phyloP scores from a whole-genome alignment of 768 basidiomycete species.

The Tylopilus vinaceipallidus region DNA sequence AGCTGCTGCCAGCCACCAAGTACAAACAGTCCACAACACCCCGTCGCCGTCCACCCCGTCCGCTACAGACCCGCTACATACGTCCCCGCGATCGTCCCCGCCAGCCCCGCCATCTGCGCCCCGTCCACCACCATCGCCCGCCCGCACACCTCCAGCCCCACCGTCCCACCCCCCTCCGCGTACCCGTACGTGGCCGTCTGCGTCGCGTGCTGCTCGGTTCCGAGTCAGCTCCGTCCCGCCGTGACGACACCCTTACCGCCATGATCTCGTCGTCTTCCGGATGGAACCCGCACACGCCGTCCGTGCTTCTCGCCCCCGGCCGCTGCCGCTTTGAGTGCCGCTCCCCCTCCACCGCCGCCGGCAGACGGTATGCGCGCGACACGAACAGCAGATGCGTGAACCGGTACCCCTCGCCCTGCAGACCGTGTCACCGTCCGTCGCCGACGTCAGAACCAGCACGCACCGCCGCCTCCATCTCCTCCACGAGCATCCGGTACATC shows the following conservation, averaged over 20 bases:
- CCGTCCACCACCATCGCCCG: constrained; percentile 62
- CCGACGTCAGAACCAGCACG: constrained; percentile 19
- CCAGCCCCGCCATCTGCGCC: constrained; percentile 40
- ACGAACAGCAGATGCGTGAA: constrained; percentile 78
- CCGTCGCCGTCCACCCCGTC: constrained; percentile 6
- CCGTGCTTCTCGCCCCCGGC: constrained; percentile 26
- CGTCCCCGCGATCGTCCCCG: constrained; percentile 36
- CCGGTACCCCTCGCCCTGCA: constrained; percentile 55
- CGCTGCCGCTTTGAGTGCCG: constrained; percentile 41
- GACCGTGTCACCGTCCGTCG: not conserved
- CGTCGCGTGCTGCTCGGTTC: constrained; percentile 17
- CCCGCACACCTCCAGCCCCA: constrained; percentile 70
- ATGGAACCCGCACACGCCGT: constrained; percentile 74
- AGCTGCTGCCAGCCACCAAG: constrained; percentile 14
- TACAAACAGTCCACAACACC: constrained; percentile 18
- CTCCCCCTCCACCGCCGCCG: constrained; percentile 61
- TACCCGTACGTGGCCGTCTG: constrained; percentile 40
- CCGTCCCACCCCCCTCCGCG: constrained; percentile 63
- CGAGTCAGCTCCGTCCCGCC: not conserved
- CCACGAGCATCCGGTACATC: constrained; percentile 84
- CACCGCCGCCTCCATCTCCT: constrained; percentile 81
- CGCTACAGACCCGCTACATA: constrained; percentile 32
- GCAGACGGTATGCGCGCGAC: constrained; percentile 75
- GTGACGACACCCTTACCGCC: constrained; percentile 43
- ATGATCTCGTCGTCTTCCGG: constrained; percentile 80